These are phyloP conservation scores for Agrocybe praecox DNA, from an alignment of 768 basidiomycete genomes.

Conservation along the genomic window DNA sequence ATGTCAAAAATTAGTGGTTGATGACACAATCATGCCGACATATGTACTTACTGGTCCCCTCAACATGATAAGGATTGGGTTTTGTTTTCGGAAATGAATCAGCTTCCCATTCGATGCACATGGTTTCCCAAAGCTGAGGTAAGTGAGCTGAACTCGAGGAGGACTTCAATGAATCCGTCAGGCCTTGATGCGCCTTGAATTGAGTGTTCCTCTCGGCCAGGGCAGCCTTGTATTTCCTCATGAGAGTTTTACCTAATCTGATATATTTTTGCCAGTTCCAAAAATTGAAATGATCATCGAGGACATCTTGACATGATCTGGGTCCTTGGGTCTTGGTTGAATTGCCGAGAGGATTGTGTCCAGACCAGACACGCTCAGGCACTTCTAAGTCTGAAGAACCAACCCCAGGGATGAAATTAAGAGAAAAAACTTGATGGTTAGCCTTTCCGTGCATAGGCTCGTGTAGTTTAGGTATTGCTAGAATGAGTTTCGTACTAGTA, in stretches of 20 bases:
- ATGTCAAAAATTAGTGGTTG: too few relatives aligned
- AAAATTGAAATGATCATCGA: slow-evolving; percentile 32
- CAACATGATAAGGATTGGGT: too few relatives aligned
- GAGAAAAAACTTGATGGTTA: slow-evolving; percentile 24
- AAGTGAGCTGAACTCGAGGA: too few relatives aligned
- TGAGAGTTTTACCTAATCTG: slow-evolving; percentile 17
- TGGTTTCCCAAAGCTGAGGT: too few relatives aligned
- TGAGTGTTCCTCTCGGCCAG: slow-evolving; percentile 16
- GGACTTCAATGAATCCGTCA: slow-evolving; percentile 4
- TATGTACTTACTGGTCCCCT: too few relatives aligned
- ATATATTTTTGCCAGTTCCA: slow-evolving; percentile 30
- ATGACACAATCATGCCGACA: too few relatives aligned
- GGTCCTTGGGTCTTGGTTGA: slow-evolving; percentile 37
- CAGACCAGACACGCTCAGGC: slow-evolving; percentile 33
- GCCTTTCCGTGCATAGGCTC: slow-evolving; percentile 21
- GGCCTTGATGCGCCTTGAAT: slow-evolving; percentile 9
- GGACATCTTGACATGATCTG: slow-evolving; percentile 22
- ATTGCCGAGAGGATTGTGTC: slow-evolving; percentile 20
- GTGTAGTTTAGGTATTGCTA: slow-evolving; percentile 32
- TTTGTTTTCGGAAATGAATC: too few relatives aligned
- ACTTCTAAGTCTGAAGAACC: slow-evolving; percentile 32
- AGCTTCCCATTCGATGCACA: too few relatives aligned
- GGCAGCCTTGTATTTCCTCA: slow-evolving; percentile 7
- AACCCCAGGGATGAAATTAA: slow-evolving; percentile 24
- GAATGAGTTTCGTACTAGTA: slow-evolving; percentile 5